Base-by-base conservation (phyloP, 805 yeast species). In the Candida sonorensis region DNA sequence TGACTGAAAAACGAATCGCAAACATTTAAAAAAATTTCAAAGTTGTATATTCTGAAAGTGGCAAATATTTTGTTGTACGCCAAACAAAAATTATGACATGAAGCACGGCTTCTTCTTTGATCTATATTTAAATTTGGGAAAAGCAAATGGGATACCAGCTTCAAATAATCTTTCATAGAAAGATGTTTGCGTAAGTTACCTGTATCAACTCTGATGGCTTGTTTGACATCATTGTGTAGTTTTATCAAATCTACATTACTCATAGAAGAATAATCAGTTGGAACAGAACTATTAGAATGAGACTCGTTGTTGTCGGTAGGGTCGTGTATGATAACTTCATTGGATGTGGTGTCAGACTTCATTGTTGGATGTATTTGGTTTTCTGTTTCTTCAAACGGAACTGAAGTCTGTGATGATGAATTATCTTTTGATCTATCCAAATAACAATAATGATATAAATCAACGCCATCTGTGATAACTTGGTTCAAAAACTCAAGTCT, bases 401-500 rank as follows among this genome's bases (percentile, higher is more conserved):
- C n/a, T n/a, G n/a, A n/a, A n/a, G n/a, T n/a, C n/a, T n/a, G n/a
- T n/a, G n/a, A n/a, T n/a, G n/a, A n/a, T n/a, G n/a, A n/a, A n/a
- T n/a, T n/a, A n/a, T n/a, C n/a, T n/a, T n/a, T n/a, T n/a, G n/a
- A n/a, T 14, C 9, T 15, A 26, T 26, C 20, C 13, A 24, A 7
- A 7, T 18, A 11, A 5, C 25, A 17, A 12, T n/a, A n/a, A 10
- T 5, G 12, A 30, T 34, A 51, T 7, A 51, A 14, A 6, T 34
- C 31, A 7, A 36, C 35, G 7, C 53, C 53, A 39, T 51, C 57
- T 6, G 53, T 49, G 7, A 51, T 36, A 2, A 50, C 16, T 2
- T 36, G 33, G 17, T 50, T 50, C 18, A 51, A 30, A 29, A 42
- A 40, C 9, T 31, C 21, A 2, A 50, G 23, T 26, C 55, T 36